Evolutionary conservation across 768 basidiomycete species (phyloP).

Genomic region (Boletellus ananas): DNA sequence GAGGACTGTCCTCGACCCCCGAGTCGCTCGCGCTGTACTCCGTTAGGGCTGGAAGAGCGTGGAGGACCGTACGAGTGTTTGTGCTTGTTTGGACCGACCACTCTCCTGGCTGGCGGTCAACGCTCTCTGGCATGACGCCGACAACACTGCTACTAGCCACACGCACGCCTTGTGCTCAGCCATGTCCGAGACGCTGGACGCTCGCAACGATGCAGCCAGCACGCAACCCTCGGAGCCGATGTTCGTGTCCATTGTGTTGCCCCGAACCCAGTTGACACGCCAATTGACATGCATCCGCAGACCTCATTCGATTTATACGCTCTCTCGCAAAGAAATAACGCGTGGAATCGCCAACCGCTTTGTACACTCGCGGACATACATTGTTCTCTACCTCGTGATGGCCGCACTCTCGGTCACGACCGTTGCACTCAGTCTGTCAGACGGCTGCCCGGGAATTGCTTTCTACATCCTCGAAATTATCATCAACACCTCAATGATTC

Average conservation of each 20-base stretch:
- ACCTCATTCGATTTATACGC: slow-evolving; percentile 78
- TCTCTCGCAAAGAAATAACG: slow-evolving; percentile 78
- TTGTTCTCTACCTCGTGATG: slow-evolving; percentile 86
- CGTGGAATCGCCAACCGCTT: slow-evolving; percentile 87
- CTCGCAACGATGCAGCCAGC: slow-evolving; percentile 35
- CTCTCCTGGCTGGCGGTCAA: not conserved
- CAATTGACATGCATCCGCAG: slow-evolving; percentile 40
- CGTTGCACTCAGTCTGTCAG: slow-evolving; percentile 74
- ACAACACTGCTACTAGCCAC: not conserved
- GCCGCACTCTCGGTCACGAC: slow-evolving; percentile 83
- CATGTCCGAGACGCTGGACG: slow-evolving; percentile 35
- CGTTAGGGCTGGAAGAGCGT: too few relatives aligned
- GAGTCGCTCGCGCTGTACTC: not conserved
- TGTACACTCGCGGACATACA: slow-evolving; percentile 83
- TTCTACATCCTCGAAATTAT: slow-evolving; percentile 90
- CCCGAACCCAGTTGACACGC: slow-evolving; percentile 12
- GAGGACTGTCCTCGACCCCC: too few relatives aligned
- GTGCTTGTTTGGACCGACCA: slow-evolving; percentile 24
- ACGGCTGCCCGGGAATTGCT: slow-evolving; percentile 81
- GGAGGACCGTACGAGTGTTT: slow-evolving; percentile 22
- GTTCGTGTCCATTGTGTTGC: slow-evolving; percentile 25
- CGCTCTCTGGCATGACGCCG: slow-evolving; percentile 5
- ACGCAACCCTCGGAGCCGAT: slow-evolving; percentile 23
- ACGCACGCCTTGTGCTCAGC: slow-evolving; percentile 7
- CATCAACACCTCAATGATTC: slow-evolving; percentile 88